Conservation (phyloP, 176 grass and related monocot genomes). For the Olyra latifolia region DNA sequence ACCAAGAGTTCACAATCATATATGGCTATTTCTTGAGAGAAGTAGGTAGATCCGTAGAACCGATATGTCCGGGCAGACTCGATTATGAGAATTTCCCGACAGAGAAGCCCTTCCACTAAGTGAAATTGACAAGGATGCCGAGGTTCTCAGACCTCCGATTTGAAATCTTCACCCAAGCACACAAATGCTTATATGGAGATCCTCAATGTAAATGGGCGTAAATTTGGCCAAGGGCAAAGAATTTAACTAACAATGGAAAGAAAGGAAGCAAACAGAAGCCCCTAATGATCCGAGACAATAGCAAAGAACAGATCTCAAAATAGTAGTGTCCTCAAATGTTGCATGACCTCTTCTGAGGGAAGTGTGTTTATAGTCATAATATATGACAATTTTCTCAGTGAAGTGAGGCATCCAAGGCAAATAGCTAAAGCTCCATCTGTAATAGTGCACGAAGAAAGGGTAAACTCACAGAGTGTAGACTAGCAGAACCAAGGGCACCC, state of each 20-base stretch:
- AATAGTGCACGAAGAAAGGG: not conserved
- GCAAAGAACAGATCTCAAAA: fast-evolving
- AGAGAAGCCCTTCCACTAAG: no score
- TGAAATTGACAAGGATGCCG: no score
- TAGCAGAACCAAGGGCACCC: not conserved
- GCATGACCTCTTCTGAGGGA: not conserved
- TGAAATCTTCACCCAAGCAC: no score
- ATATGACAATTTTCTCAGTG: fast-evolving
- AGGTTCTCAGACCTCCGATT: no score
- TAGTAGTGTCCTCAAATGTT: not conserved
- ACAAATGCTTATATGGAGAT: fast-evolving
- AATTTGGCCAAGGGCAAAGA: not conserved
- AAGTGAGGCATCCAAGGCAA: not conserved
- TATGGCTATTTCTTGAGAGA: no score
- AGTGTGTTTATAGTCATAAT: slow-evolving; percentile 4
- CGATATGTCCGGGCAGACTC: no score
- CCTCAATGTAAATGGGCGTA: fast-evolving
- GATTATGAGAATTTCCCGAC: no score
- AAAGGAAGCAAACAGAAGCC: not conserved
- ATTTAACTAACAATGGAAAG: not conserved
- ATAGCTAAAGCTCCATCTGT: not conserved
- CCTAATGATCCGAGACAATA: slow-evolving; percentile 18
- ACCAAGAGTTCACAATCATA: no score
- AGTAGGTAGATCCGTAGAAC: no score
- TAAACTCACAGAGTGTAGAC: not conserved